phyloP scores from a whole-genome alignment of 2,329 filamentous ascomycete genomes.

The Aspergillus sclerotialis region DNA sequence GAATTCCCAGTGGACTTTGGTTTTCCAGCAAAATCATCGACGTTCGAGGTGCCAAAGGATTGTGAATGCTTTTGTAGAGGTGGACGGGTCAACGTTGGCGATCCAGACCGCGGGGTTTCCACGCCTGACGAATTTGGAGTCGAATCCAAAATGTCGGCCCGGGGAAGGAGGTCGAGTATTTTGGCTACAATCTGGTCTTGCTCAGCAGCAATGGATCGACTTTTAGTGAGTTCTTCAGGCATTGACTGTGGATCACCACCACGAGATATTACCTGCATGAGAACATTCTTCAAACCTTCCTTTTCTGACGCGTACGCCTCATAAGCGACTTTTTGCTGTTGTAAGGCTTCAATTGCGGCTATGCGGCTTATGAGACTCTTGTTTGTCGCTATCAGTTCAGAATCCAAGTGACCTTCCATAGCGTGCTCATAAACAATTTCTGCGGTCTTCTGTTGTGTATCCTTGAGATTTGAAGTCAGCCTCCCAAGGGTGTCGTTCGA shows the following conservation, averaged over 20 bases:
- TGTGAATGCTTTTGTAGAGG: not conserved
- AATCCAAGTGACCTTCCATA: conserved; percentile 27
- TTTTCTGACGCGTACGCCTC: conserved; percentile 21
- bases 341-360: conserved; percentile 28
- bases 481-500: conserved; percentile 17
- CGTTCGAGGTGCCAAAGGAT: not conserved
- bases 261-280: conserved; percentile 30
- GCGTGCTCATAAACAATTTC: conserved; percentile 30
- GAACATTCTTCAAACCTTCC: conserved; percentile 25
- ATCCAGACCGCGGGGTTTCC: not conserved
- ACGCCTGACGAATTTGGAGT: conserved; percentile 1
- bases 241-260: conserved; percentile 25
- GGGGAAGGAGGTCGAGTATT: conserved; percentile 26
- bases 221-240: conserved; percentile 27
- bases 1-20: not conserved
- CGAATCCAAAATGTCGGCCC: conserved; percentile 21
- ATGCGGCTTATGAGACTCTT: conserved; percentile 30
- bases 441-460: conserved; percentile 27
- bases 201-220: conserved; percentile 23
- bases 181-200: conserved; percentile 27
- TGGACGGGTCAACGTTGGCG: not conserved
- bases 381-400: conserved; percentile 29
- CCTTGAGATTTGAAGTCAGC: conserved; percentile 21
- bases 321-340: conserved; percentile 21
- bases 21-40: not conserved